Evolutionary conservation across 116 monocot genomes (phyloP), one percentile per base, ranked within the genome.

Genomic region (Trichopus zeylanicus): DNA sequence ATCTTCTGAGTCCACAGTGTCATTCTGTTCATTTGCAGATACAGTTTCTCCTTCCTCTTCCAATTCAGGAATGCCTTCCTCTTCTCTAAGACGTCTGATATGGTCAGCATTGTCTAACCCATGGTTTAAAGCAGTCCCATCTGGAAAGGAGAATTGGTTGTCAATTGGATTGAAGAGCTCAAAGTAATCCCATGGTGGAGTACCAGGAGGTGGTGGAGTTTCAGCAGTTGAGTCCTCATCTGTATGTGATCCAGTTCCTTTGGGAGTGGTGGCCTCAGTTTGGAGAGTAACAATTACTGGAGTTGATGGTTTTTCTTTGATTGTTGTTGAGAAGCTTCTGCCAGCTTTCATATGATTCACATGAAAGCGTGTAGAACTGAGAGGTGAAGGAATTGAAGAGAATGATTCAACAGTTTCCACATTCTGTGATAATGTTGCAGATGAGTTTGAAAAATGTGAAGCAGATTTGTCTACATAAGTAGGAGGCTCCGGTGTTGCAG

Each of bases 141-240:
- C 76, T 23, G 79, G 72, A 62, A 80, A 62, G 9, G 86, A 75
- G 19, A 78, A 71, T 8, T 85, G 75, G 38, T 68, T 70, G 16
- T 93, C 86, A 22, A 85, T 51, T 51, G 84, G 74, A 68, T 82
- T 70, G 55, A 77, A 75, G 53, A 78, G 48, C 20, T 65, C 70
- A 73, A 89, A 93, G 75, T 80, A 97, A 67, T 97, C 97, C 97
- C 90, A 97, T 55, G 73, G 81, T 26, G 70, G 68, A 57, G 82
- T 72, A 30, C 58, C 57, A 31, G 71, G 65, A 8, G 66, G 64
- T 1, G 57, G 62, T 55, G 75, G 62, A 55, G 63, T 51, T 46
- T 88, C 85, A 59, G 52, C 64, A 18, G 62, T 30, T 21, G 64
- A 57, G 61, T 29, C 67, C 22, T 74, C 77, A 37, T 81, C 42